A percentile compares a stretch with the other conserved stretches of the same genome.
These are phyloP conservation scores for Diutina scorzettiae DNA, from an alignment of 1,139 yeast species.

Conservation along the genomic window DNA sequence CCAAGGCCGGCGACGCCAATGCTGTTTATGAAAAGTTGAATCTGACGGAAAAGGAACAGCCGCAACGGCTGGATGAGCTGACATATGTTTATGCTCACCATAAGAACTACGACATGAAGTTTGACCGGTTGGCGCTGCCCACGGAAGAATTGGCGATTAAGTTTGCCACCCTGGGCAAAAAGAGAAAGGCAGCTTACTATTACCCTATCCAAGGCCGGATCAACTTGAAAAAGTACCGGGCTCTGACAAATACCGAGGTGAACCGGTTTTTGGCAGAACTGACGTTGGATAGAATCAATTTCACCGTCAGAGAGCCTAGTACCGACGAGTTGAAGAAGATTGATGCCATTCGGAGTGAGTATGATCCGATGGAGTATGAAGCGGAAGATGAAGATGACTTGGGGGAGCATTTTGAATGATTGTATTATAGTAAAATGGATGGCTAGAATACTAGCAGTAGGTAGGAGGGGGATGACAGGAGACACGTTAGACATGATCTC, in stretches of 20 bases:
- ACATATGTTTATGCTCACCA: conserved; percentile 46
- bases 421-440: neutral
- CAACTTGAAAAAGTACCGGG: conserved; percentile 76
- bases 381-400: conserved; percentile 31
- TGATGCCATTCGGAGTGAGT: conserved; percentile 57
- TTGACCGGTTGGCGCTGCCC: conserved; percentile 32
- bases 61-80: conserved; percentile 22
- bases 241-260: conserved; percentile 34
- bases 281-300: conserved; percentile 43
- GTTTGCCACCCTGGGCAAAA: conserved; percentile 39
- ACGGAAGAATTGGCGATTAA: conserved; percentile 35
- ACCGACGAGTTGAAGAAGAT: conserved; percentile 56
- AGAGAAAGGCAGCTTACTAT: conserved; percentile 54
- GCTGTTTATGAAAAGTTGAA: conserved; percentile 33
- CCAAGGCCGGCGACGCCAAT: conserved; percentile 15
- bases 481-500: too few species aligned
- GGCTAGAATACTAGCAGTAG: too few species aligned
- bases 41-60: conserved; percentile 40
- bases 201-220: conserved; percentile 71
- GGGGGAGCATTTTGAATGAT: conserved; percentile 8
- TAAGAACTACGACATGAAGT: conserved; percentile 75
- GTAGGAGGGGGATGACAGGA: too few species aligned
- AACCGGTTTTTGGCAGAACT: conserved; percentile 39
- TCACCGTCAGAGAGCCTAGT: conserved; percentile 61
- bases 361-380: conserved; percentile 65